phyloP scores from a whole-genome alignment of 306 rosid species.

The Lagenaria siceraria region DNA sequence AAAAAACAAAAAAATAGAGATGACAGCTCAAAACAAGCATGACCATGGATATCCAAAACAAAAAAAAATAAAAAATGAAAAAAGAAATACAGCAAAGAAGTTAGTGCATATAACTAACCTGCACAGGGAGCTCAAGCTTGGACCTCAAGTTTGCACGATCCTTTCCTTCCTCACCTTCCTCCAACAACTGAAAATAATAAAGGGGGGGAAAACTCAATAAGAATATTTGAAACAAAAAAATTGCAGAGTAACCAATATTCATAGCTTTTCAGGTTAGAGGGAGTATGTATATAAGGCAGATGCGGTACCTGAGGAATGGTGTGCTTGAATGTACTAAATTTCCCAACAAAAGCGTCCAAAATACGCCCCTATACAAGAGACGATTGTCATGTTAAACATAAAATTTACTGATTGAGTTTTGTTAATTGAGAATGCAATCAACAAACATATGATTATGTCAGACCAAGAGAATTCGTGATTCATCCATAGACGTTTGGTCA shows the following conservation, averaged over 20 bases:
- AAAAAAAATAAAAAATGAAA: too few species aligned
- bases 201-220: neutral
- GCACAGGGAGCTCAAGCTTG: conserved; percentile 98
- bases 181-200: conserved; percentile 53
- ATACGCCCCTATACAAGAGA: conserved; percentile 68
- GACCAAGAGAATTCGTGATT: conserved; percentile 91
- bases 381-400: conserved; percentile 13
- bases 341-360: conserved; percentile 96
- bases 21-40: neutral
- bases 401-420: neutral
- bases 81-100: neutral
- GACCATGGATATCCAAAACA: neutral
- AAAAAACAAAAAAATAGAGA: neutral
- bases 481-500: conserved; percentile 90
- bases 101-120: conserved; percentile 38
- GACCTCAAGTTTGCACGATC: conserved; percentile 81
- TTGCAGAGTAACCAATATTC: neutral
- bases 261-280: neutral
- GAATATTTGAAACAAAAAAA: conserved; percentile 6
- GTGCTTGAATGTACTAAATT: conserved; percentile 87
- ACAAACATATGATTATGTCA: conserved; percentile 16
- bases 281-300: neutral
- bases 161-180: conserved; percentile 96
- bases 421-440: neutral
- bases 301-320: conserved; percentile 84